Conservation (phyloP, 352 stramenopile genomes). For the Phytophthora europaea region DNA sequence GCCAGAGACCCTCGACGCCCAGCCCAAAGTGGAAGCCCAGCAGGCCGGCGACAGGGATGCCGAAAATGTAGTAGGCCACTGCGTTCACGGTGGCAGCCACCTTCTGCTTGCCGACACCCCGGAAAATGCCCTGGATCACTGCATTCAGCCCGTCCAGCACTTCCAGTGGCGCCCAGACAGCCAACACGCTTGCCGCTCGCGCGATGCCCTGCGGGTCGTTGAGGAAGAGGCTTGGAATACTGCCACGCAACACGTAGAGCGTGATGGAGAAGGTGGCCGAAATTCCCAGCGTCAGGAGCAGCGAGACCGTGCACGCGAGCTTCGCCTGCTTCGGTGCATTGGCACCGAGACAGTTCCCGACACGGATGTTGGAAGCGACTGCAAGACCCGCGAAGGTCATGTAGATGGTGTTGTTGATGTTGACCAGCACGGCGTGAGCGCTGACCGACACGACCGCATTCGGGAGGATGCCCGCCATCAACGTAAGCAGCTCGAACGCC, state of each 20-base stretch:
- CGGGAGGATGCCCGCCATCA: slow-evolving; percentile 61
- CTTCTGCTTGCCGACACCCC: slow-evolving; percentile 67
- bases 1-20: slow-evolving; percentile 68
- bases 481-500: slow-evolving; percentile 71
- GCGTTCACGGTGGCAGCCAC: slow-evolving; percentile 71
- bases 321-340: slow-evolving; percentile 55
- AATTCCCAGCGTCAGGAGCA: slow-evolving; percentile 47
- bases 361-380: slow-evolving; percentile 65
- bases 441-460: slow-evolving; percentile 63
- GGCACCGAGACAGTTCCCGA: slow-evolving; percentile 71
- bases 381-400: slow-evolving; percentile 72
- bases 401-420: slow-evolving; percentile 71
- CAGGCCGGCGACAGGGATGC: slow-evolving; percentile 70
- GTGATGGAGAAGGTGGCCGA: slow-evolving; percentile 35
- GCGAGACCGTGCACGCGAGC: slow-evolving; percentile 46
- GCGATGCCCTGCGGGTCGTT: slow-evolving; percentile 49
- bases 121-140: slow-evolving; percentile 75
- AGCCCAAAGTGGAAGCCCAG: slow-evolving; percentile 60
- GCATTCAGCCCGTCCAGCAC: slow-evolving; percentile 64
- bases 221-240: slow-evolving; percentile 55
- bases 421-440: slow-evolving; percentile 70
- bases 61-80: slow-evolving; percentile 81
- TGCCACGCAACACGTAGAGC: slow-evolving; percentile 32
- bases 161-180: slow-evolving; percentile 56
- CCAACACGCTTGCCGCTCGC: slow-evolving; percentile 48